Conservation (phyloP, 2,329 filamentous ascomycete genomes). For the Pleurostoma richardsiae region DNA sequence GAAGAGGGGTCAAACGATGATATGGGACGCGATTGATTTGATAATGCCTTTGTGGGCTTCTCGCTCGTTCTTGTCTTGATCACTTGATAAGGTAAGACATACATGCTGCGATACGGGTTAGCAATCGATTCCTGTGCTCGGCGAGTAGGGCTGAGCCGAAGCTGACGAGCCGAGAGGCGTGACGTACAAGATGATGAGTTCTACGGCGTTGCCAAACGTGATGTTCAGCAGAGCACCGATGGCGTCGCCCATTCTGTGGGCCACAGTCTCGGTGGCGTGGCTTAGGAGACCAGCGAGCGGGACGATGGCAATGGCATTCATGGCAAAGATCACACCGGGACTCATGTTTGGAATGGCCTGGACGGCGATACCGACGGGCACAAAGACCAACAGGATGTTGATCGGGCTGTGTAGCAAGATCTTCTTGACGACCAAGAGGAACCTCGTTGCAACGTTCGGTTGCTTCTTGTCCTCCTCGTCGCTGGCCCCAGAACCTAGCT, state of each 20-base stretch:
- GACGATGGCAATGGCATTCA: constrained; percentile 73
- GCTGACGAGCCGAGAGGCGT: background rate
- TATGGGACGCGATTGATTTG: constrained; percentile 40
- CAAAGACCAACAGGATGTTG: constrained; percentile 72
- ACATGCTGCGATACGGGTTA: constrained; percentile 39
- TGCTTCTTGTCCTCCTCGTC: constrained; percentile 17
- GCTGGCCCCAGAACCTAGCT: constrained; percentile 36
- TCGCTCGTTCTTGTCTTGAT: constrained; percentile 40
- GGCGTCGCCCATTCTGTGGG: constrained; percentile 66
- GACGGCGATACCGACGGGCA: constrained; percentile 69
- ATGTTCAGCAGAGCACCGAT: constrained; percentile 70
- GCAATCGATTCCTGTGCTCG: constrained; percentile 1
- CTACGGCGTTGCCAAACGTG: constrained; percentile 74
- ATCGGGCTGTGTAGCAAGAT: constrained; percentile 70
- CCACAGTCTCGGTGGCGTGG: constrained; percentile 71
- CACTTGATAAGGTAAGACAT: constrained; percentile 35
- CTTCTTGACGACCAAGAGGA: constrained; percentile 48
- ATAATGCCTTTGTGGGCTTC: constrained; percentile 58
- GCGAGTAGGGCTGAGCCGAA: background rate
- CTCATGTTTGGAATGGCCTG: constrained; percentile 47
- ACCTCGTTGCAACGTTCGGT: constrained; percentile 24
- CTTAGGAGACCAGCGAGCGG: constrained; percentile 68
- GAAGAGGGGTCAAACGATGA: constrained; percentile 17
- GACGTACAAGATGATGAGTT: constrained; percentile 69
- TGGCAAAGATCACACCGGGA: constrained; percentile 62